Evolutionary conservation across 768 basidiomycete genomes (phyloP).

Genomic region (Cubamyces sp.): DNA sequence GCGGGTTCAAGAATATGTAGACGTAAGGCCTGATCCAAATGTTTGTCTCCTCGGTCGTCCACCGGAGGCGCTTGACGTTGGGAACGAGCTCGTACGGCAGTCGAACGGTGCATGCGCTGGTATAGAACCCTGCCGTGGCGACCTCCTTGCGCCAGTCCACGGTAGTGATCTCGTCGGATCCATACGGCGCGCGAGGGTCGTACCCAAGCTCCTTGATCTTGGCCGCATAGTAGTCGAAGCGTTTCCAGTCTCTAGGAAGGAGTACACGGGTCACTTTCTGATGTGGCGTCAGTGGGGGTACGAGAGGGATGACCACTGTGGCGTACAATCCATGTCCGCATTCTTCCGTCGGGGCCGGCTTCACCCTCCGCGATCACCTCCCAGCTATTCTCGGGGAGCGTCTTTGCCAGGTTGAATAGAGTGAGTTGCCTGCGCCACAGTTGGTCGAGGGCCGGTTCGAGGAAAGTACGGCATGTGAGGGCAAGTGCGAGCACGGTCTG

Average conservation of each 20-base stretch:
- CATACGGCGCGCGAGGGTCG: constrained; percentile 8
- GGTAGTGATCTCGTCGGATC: background rate
- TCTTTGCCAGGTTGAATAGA: constrained; percentile 5
- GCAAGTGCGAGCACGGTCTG: constrained; percentile 13
- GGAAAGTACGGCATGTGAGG: constrained; percentile 5
- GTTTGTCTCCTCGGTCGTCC: constrained; percentile 6
- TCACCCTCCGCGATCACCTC: background rate
- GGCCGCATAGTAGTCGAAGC: constrained; percentile 14
- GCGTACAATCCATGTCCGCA: background rate
- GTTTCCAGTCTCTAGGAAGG: constrained; percentile 7
- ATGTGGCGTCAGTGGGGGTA: background rate
- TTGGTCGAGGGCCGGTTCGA: constrained; percentile 15
- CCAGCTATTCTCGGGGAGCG: constrained; percentile 13
- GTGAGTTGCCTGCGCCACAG: constrained; percentile 18
- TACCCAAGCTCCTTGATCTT: constrained; percentile 16
- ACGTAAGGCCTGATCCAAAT: background rate
- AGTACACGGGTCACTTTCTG: constrained; percentile 8
- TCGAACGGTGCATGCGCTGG: background rate
- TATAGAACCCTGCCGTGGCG: background rate
- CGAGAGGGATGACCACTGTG: background rate
- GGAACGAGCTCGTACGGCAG: constrained; percentile 13
- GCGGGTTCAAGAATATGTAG: constrained; percentile 9
- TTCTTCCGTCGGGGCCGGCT: background rate
- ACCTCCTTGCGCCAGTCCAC: background rate
- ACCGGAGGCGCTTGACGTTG: constrained; percentile 5